Conservation (phyloP, 1,284 basidiomycete genomes). For the Apiotrichum gamsii region DNA sequence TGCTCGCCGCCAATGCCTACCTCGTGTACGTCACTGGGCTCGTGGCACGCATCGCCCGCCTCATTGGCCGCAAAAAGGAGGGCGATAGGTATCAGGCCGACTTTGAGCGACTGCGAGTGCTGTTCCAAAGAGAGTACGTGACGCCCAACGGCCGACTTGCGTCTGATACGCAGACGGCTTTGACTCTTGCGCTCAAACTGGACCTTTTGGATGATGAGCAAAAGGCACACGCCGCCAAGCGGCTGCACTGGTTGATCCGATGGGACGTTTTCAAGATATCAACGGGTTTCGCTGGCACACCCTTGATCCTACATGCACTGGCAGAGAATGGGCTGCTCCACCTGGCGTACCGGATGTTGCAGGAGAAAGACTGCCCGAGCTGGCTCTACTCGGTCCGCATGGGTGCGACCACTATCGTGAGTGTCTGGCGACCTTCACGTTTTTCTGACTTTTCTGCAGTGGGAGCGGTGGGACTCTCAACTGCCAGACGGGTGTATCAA, state of each 20-base stretch:
- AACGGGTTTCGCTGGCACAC: constrained; percentile 41
- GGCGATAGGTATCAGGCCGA: neutral
- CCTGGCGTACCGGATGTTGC: constrained; percentile 42
- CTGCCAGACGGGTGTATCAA: constrained; percentile 20
- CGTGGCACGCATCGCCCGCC: constrained; percentile 20
- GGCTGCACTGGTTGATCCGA: constrained; percentile 22
- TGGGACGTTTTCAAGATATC: constrained; percentile 27
- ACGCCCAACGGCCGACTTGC: constrained; percentile 23
- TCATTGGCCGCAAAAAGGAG: constrained; percentile 20
- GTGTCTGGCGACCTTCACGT: neutral
- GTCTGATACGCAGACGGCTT: constrained; percentile 32
- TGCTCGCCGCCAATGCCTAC: constrained; percentile 31
- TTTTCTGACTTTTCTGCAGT: neutral
- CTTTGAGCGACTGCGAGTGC: constrained; percentile 3
- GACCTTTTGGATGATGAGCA: constrained; percentile 14
- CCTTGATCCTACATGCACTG: constrained; percentile 29
- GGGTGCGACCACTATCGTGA: constrained; percentile 40
- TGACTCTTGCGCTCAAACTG: constrained; percentile 26
- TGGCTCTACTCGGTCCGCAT: constrained; percentile 41
- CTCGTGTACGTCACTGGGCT: constrained; percentile 24
- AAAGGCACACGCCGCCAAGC: constrained; percentile 2
- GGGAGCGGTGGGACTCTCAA: constrained; percentile 27
- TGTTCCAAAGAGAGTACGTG: constrained; percentile 24
- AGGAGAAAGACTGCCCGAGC: constrained; percentile 34
- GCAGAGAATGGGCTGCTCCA: constrained; percentile 16